Conservation (phyloP, 768 basidiomycete genomes). For the Suillus alpinus region DNA sequence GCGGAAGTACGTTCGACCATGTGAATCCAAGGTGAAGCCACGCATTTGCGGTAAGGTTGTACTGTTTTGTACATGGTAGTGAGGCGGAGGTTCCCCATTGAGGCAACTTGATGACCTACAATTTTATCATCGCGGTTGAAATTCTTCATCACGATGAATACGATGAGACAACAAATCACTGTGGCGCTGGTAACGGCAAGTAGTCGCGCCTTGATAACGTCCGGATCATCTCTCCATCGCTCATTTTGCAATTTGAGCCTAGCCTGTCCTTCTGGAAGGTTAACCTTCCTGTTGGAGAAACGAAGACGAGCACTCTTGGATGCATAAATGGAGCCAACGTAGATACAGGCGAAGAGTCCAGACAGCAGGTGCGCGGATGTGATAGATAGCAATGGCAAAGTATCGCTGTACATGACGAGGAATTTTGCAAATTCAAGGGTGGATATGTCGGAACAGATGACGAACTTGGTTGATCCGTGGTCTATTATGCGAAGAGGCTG, state of each 20-base stretch:
- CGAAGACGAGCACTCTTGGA: slow-evolving; percentile 61
- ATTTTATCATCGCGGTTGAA: neutral
- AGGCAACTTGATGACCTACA: neutral
- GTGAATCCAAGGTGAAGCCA: slow-evolving; percentile 41
- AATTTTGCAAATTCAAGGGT: neutral
- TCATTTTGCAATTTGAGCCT: slow-evolving; percentile 37
- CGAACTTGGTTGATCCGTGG: neutral
- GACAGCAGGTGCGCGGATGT: slow-evolving; percentile 53
- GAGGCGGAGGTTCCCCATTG: neutral
- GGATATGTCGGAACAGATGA: neutral
- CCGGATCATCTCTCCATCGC: slow-evolving; percentile 78
- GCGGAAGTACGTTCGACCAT: slow-evolving; percentile 37
- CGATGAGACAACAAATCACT: slow-evolving; percentile 47
- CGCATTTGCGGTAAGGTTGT: slow-evolving; percentile 9
- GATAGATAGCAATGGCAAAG: slow-evolving; percentile 28
- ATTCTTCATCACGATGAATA: slow-evolving; percentile 43
- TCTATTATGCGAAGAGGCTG: neutral
- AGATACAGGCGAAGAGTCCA: slow-evolving; percentile 56
- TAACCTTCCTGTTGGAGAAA: slow-evolving; percentile 36
- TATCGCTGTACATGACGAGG: neutral
- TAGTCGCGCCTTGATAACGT: slow-evolving; percentile 79
- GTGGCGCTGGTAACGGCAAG: slow-evolving; percentile 66
- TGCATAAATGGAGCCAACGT: slow-evolving; percentile 84
- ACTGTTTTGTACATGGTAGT: neutral
- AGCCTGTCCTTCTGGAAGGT: slow-evolving; percentile 24